Base-by-base conservation (phyloP, 2,329 filamentous ascomycete genomes). In the Monilinia fructigena region DNA sequence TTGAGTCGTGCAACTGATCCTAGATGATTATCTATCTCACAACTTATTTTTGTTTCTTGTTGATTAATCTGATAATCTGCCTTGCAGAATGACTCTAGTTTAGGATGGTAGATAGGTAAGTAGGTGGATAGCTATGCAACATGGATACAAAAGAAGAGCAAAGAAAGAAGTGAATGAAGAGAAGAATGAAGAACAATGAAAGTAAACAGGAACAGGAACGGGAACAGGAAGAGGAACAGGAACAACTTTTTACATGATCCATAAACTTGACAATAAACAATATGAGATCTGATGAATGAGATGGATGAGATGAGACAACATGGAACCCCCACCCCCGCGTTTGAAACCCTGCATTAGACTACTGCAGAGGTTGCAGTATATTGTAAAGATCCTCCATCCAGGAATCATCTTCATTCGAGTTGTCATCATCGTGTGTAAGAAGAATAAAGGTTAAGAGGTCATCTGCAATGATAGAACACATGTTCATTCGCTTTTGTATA, bases 331-430 rank as follows among this genome's bases (percentile, higher is more conserved):
- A 54, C 40, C 61, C 61, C 61, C 61, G 38, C 52, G 47, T 14
- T 56, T 48, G 26, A 47, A 58, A 55, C 64, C 47, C 50, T 52
- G 53, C 65, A 55, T 38, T 54, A 64, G n/a, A n/a, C 59, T 64
- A 53, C 42, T 66, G 52, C 42, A 62, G 11, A 45, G 26, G 31
- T 16, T 55, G 45, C 47, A 26, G 35, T 14, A 35, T 55, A 14
- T 40, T 53, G 14, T 47, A 59, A 14, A 48, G 23, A 16, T 16
- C 23, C 11, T 3, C 54, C 54, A 59, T 50, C 31, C 54, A 60
- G 11, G 7, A 52, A 26, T 11, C 28, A 45, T 65, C 10, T 47
- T 20, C 55, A 60, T 53, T 18, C 7, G 23, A 45, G 48, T 20
- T 47, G 20, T 40, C 28, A 50, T 55, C 53, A 56, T 10, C 2